Evolutionary conservation across 2,329 filamentous ascomycete species (phyloP).

Genomic region (Fusarium palustre): DNA sequence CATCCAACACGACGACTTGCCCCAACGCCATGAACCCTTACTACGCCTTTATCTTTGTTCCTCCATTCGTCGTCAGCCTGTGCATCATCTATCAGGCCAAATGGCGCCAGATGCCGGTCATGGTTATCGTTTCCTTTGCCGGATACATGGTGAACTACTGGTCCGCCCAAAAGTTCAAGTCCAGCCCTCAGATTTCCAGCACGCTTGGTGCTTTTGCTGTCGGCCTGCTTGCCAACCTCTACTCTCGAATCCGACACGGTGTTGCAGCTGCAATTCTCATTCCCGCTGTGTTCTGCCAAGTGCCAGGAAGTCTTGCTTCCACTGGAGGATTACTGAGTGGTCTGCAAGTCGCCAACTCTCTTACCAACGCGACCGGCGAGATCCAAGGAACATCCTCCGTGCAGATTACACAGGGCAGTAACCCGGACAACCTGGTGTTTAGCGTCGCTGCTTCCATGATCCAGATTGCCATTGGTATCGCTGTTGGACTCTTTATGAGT

Average conservation of each 20-base stretch:
- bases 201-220: slow-evolving; percentile 81
- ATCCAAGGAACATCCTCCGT: slow-evolving; percentile 53
- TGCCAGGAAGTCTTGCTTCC: slow-evolving; percentile 61
- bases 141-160: slow-evolving; percentile 85
- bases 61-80: slow-evolving; percentile 77
- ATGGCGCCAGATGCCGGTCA: slow-evolving; percentile 82
- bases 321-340: slow-evolving; percentile 61
- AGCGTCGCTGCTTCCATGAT: slow-evolving; percentile 63
- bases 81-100: slow-evolving; percentile 84
- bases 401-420: slow-evolving; percentile 33
- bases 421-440: slow-evolving; percentile 56
- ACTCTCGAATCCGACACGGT: slow-evolving; percentile 70
- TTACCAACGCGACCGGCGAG: slow-evolving; percentile 53
- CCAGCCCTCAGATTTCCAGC: slow-evolving; percentile 80
- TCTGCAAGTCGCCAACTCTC: slow-evolving; percentile 57
- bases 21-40: slow-evolving; percentile 56
- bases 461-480: slow-evolving; percentile 65
- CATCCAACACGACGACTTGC: slow-evolving; percentile 60
- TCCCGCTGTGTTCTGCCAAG: slow-evolving; percentile 62
- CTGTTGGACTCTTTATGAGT: slow-evolving; percentile 63
- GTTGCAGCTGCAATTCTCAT: slow-evolving; percentile 61
- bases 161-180: slow-evolving; percentile 71
- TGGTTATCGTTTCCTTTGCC: slow-evolving; percentile 77
- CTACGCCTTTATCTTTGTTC: slow-evolving; percentile 76
- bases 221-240: slow-evolving; percentile 81